Percentiles rank a stretch among this genome's conserved stretches.
phyloP scores from a whole-genome alignment of 192 early-diverging fungal species.

The Dispira simplex region DNA sequence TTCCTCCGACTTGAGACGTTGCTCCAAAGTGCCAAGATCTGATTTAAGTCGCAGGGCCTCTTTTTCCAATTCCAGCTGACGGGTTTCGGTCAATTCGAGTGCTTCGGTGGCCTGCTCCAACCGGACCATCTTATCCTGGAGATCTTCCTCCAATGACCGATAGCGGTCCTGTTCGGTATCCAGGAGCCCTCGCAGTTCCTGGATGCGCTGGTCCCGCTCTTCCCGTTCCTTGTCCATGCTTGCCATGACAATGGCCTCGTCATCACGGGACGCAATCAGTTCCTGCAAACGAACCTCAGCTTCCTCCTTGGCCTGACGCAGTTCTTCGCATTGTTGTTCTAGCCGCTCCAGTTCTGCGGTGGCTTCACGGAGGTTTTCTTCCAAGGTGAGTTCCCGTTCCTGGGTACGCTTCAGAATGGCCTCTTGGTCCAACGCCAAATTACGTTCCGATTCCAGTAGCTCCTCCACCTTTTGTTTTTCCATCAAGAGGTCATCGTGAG shows the following conservation, averaged over 20 bases:
- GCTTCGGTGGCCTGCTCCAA: conserved; percentile 16
- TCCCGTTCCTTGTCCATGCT: conserved; percentile 42
- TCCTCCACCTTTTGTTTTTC: conserved; percentile 57
- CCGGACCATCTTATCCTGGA: conserved; percentile 11
- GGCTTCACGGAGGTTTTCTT: conserved; percentile 42
- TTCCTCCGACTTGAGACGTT: conserved; percentile 12
- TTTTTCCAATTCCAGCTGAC: conserved; percentile 15
- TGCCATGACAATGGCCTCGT: conserved; percentile 34
- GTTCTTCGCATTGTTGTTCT: conserved; percentile 42
- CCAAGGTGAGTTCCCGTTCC: conserved; percentile 47
- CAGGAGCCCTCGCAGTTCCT: conserved; percentile 30
- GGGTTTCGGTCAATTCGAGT: conserved; percentile 14
- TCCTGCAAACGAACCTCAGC: conserved; percentile 41
- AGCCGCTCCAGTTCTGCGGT: conserved; percentile 41
- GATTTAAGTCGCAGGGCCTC: conserved; percentile 16
- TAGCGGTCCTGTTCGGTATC: conserved; percentile 37
- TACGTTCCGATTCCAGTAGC: conserved; percentile 53
- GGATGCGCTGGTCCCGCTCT: conserved; percentile 33
- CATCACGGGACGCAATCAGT: conserved; percentile 40
- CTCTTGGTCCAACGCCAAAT: conserved; percentile 62
- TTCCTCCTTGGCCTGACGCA: conserved; percentile 28
- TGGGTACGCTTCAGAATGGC: conserved; percentile 74
- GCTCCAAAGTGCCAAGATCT: conserved; percentile 15
- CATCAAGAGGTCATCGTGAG: conserved; percentile 38
- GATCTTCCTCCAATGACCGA: conserved; percentile 16